These are phyloP conservation scores for Chaetomiaceae sp. DNA, from an alignment of 2,329 filamentous ascomycete genomes.

Conservation along the genomic window DNA sequence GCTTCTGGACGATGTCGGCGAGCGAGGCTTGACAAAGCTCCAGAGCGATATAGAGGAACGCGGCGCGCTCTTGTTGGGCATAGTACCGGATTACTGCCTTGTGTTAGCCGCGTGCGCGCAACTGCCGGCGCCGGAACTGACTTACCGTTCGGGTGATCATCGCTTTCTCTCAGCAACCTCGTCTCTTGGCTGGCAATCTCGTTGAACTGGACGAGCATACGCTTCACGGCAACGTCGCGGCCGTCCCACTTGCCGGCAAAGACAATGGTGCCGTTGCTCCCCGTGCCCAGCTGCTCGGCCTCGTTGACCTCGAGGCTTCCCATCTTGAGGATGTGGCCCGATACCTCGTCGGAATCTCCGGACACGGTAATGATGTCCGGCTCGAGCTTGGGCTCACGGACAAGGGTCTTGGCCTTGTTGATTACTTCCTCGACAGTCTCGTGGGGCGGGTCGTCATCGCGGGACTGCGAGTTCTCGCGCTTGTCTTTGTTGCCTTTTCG, in stretches of 20 bases:
- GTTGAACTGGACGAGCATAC: constrained; percentile 94
- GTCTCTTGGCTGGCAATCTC: constrained; percentile 95
- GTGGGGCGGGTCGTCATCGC: constrained; percentile 42
- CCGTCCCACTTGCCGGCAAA: constrained; percentile 94
- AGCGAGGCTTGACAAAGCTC: constrained; percentile 92
- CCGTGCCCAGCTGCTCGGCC: constrained; percentile 63
- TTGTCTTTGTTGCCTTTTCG: constrained; percentile 51
- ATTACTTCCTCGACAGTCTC: constrained; percentile 59
- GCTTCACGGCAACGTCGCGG: constrained; percentile 89
- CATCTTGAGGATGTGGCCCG: constrained; percentile 56
- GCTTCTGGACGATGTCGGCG: constrained; percentile 83
- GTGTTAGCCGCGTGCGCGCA: constrained; percentile 9
- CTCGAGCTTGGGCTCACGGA: constrained; percentile 49
- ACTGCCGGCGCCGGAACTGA: background rate
- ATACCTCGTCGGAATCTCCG: constrained; percentile 56
- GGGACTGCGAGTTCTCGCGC: constrained; percentile 47
- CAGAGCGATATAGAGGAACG: constrained; percentile 93
- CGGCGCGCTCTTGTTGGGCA: constrained; percentile 80
- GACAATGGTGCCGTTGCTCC: constrained; percentile 95
- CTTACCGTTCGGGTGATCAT: constrained; percentile 82
- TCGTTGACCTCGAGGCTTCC: constrained; percentile 62
- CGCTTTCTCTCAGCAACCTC: constrained; percentile 81
- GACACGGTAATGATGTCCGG: constrained; percentile 57
- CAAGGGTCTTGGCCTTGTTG: constrained; percentile 55
- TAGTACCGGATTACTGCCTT: constrained; percentile 86